Conservation (phyloP, 176 grass and related monocot species). For the Saccharum spontaneum region DNA sequence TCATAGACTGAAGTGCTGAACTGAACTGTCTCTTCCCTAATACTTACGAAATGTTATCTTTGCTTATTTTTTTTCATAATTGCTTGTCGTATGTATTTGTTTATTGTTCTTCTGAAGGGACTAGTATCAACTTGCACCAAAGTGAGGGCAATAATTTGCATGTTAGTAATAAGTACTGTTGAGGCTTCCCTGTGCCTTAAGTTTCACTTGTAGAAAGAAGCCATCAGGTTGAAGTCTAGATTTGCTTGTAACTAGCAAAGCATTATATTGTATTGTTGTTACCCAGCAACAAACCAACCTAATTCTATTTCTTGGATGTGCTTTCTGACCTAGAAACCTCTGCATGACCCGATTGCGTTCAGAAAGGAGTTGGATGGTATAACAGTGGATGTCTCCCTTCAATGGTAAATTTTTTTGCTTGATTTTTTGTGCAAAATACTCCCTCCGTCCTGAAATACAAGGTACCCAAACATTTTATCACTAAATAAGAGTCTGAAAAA, state of each 20-base stretch:
- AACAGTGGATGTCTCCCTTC: constrained; percentile 85
- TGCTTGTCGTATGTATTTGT: constrained; percentile 7
- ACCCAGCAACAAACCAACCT: constrained; percentile 16
- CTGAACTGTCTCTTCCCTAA: neutral
- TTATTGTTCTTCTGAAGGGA: constrained; percentile 12
- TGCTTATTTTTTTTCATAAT: neutral
- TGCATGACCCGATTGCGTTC: constrained; percentile 84
- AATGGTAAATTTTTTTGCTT: constrained; percentile 66
- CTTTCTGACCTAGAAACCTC: constrained; percentile 57
- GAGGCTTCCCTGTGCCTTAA: neutral
- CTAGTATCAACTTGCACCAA: neutral
- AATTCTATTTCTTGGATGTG: constrained; percentile 32
- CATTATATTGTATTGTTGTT: constrained; percentile 19
- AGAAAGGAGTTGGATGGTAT: constrained; percentile 75
- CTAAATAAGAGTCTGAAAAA: neutral
- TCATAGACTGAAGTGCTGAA: constrained; percentile 13
- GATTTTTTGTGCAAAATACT: neutral
- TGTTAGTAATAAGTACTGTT: neutral
- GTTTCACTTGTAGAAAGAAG: neutral
- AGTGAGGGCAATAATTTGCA: neutral
- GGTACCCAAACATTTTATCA: neutral
- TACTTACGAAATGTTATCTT: neutral
- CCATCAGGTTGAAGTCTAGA: neutral
- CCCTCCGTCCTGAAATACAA: neutral
- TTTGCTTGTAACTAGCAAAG: constrained; percentile 18